Evolutionary conservation across 306 rosid genomes (phyloP).

Genomic region (Crotalaria pallida): DNA sequence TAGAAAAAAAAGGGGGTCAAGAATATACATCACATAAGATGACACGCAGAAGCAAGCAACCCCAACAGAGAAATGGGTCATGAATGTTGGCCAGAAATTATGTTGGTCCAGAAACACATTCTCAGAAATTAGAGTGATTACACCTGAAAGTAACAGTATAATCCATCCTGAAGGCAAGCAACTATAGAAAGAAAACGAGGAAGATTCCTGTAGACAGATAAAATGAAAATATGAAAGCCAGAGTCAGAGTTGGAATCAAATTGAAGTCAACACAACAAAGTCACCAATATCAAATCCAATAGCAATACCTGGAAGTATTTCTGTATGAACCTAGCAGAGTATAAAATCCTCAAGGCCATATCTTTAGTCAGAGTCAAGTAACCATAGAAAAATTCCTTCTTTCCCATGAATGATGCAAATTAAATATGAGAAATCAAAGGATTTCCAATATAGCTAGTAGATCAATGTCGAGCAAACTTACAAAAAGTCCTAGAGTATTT

Average conservation of each 20-base stretch:
- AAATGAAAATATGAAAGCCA: neutral
- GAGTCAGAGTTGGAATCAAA: constrained; percentile 13
- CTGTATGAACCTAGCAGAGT: constrained; percentile 70
- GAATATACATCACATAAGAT: constrained; percentile 57
- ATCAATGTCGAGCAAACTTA: neutral
- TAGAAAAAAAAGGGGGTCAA: neutral
- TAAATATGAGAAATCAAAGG: constrained; percentile 12
- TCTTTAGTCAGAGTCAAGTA: constrained; percentile 69
- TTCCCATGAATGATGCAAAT: neutral
- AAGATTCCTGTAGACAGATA: constrained; percentile 51
- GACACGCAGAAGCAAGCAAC: constrained; percentile 72
- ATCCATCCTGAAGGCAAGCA: constrained; percentile 92
- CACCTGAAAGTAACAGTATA: constrained; percentile 54
- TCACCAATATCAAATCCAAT: constrained; percentile 15
- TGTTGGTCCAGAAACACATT: constrained; percentile 60
- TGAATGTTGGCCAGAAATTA: constrained; percentile 68
- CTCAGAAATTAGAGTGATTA: constrained; percentile 69
- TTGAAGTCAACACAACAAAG: neutral
- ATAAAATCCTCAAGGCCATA: constrained; percentile 78
- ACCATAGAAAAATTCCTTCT: constrained; percentile 15
- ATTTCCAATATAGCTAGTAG: neutral
- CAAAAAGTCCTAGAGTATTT: neutral
- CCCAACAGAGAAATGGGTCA: constrained; percentile 62
- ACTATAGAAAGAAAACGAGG: constrained; percentile 58
- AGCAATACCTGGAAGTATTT: constrained; percentile 68